Base-by-base conservation (phyloP, 768 basidiomycete genomes). In the Sarcodon sp. region DNA sequence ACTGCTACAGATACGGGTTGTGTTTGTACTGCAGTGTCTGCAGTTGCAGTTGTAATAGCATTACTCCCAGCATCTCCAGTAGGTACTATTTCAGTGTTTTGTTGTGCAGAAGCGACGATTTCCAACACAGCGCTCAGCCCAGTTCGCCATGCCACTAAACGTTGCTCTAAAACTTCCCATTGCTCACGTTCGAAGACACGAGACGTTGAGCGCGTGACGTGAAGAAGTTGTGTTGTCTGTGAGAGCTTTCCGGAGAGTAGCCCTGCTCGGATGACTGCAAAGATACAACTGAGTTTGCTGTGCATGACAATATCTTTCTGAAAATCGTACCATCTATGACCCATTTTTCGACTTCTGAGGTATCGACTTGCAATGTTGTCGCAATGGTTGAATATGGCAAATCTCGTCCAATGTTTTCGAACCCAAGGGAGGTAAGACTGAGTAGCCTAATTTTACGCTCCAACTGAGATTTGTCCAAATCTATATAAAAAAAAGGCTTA, bases 191-290 rank as follows among this genome's bases (percentile, higher is more conserved):
- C 83, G 58, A 91, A 91, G 8, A 76, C 72, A 48, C 86, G 81
- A 1, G 86, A 75, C 0, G 79, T 80, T 0, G 88, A 81, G 33
- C 80, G 80, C 45, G 75, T 77, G 50, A 92, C 73, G 53, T 78
- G 79, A 35, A 92, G 65, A 44, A 76, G 78, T 56, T 86, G 81
- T 7, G 78, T 72, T 1, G 80, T 77, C 60, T 93, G 90, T 1
- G 87, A 86, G 44, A 93, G 80, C 61, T 87, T 90, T 35, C 84
- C 90, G 45, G 79, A 77, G 33, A 91, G 61, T 41, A 92, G 75
- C 27, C 83, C 80, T 2, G 79, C 75, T 47, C 89, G 85, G 55
- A 92, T 89, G 48, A 83, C 89, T 90, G 54, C 11, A 43, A 46
- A 8, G 13, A 15, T 15, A 41, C 46, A n/a, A 34, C 47, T 47